These are phyloP conservation scores for Hypomyces perniciosus DNA, from an alignment of 2,329 filamentous ascomycete genomes.

Conservation along the genomic window DNA sequence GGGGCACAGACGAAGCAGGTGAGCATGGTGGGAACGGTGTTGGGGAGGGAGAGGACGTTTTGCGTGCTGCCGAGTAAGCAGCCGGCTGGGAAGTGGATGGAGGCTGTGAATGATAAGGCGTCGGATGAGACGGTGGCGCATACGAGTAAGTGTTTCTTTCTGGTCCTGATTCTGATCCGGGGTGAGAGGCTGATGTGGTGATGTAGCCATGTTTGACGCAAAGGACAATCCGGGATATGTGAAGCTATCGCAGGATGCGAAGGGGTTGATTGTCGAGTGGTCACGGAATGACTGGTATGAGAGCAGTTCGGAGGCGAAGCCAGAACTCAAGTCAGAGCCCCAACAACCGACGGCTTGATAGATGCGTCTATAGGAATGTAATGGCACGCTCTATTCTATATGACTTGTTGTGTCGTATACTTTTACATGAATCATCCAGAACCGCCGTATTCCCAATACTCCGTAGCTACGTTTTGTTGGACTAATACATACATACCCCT, in stretches of 20 bases:
- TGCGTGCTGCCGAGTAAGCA: slow-evolving; percentile 68
- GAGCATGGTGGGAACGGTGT: slow-evolving; percentile 49
- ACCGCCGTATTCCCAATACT: too few species aligned
- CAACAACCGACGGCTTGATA: not conserved
- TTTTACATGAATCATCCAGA: too few species aligned
- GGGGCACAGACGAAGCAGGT: slow-evolving; percentile 52
- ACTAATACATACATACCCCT: too few species aligned
- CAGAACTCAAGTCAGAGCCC: not conserved
- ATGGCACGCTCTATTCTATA: too few species aligned
- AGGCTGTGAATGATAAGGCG: slow-evolving; percentile 72
- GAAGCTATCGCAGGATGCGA: slow-evolving; percentile 58
- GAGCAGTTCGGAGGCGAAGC: slow-evolving; percentile 36
- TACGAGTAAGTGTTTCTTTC: slow-evolving; percentile 47
- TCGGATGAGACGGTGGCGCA: slow-evolving; percentile 77
- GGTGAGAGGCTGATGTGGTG: not conserved
- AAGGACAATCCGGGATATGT: slow-evolving; percentile 68
- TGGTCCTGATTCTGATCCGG: not conserved
- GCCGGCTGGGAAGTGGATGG: slow-evolving; percentile 54
- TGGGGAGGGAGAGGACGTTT: slow-evolving; percentile 75
- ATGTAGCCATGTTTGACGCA: slow-evolving; percentile 64
- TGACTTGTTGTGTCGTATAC: too few species aligned
- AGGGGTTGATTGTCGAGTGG: slow-evolving; percentile 61
- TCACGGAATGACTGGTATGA: slow-evolving; percentile 61
- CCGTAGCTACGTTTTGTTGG: too few species aligned
- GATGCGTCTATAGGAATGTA: not conserved